Evolutionary conservation across 1,284 basidiomycete species (phyloP), one percentile per base, ranked within the genome.

Genomic region (Laetiporus sulphureus): DNA sequence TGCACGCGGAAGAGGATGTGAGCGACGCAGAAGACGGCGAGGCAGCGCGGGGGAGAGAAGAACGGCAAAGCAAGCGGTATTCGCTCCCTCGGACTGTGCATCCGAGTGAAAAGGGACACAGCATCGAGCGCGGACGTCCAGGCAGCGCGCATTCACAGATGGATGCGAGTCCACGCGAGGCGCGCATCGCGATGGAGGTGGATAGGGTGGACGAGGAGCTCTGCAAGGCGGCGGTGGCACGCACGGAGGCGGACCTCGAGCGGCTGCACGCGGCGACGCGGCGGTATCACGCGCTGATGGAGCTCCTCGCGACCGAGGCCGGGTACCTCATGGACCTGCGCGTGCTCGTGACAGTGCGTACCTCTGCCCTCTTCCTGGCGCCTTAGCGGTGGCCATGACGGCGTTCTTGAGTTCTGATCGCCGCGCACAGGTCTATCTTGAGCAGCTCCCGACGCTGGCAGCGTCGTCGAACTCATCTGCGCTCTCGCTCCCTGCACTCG

Each of bases 231-330:
- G 33, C 15, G 16, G 49, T 47, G 42, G 47, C 33, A 33, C n/a
- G n/a, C n/a, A 44, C 49, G 38, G 40, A 53, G 38, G 40, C 46
- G 40, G 48, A 31, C 46, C 46, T 36, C 27, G 42, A 47, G 39
- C 22, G 38, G 43, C 37, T 47, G 29, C 30, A 39, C 22, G 29
- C 36, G 39, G 34, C 42, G 25, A 47, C 49, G 37, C 31, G 54
- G 43, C 72, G 71, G 42, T 79, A 73, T 47, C 79, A 90, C 51
- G 83, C 83, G 2, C 69, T 91, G 44, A 68, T 75, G 53, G 92
- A 96, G 63, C 69, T 96, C 24, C 71, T 94, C 24, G 73, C 78
- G 46, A 93, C 91, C 0, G 92, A 96, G 64, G 69, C 80, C 15
- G 77, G 78, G 5, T 96, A 95, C 58, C 71, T 91, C 11, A 63